A percentile compares a stretch with the other conserved stretches of the same genome.
Evolutionary conservation across 768 basidiomycete species (phyloP).

Genomic region (Fomitopsis serialis): DNA sequence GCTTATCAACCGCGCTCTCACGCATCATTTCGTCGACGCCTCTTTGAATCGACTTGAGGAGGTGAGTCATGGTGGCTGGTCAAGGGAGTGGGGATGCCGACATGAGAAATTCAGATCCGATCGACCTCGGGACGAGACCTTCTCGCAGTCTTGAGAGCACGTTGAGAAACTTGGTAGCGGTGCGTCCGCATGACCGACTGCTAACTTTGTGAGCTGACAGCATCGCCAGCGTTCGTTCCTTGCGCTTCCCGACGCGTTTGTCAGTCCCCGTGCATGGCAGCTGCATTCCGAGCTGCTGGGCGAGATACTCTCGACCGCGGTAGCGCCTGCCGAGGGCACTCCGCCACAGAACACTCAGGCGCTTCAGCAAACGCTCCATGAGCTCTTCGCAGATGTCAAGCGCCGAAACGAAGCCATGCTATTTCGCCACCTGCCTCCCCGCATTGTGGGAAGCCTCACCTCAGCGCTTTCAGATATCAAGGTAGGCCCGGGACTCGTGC

Average conservation of each 20-base stretch:
- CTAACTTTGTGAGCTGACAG: background rate
- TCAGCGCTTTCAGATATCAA: constrained; percentile 56
- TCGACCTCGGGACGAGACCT: constrained; percentile 49
- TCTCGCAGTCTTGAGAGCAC: constrained; percentile 48
- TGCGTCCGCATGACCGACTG: constrained; percentile 22
- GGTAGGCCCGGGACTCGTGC: constrained; percentile 16
- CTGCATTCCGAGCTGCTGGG: constrained; percentile 42
- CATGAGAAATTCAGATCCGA: constrained; percentile 34
- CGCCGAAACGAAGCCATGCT: constrained; percentile 78
- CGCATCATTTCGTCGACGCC: constrained; percentile 67
- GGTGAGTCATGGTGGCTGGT: constrained; percentile 29
- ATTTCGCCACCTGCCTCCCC: constrained; percentile 61
- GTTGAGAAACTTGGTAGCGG: constrained; percentile 58
- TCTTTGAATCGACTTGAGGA: constrained; percentile 63
- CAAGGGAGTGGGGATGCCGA: background rate
- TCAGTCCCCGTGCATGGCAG: constrained; percentile 68
- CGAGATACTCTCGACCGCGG: constrained; percentile 41
- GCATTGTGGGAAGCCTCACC: constrained; percentile 52
- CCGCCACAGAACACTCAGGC: constrained; percentile 35
- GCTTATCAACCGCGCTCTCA: constrained; percentile 57
- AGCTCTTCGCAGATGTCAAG: constrained; percentile 65
- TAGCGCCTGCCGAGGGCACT: constrained; percentile 22
- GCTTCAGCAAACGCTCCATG: constrained; percentile 43
- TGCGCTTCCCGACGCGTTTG: constrained; percentile 67
- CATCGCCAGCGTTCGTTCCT: constrained; percentile 56